Base-by-base conservation (phyloP, 768 basidiomycete genomes). In the Hypholoma fasciculare region DNA sequence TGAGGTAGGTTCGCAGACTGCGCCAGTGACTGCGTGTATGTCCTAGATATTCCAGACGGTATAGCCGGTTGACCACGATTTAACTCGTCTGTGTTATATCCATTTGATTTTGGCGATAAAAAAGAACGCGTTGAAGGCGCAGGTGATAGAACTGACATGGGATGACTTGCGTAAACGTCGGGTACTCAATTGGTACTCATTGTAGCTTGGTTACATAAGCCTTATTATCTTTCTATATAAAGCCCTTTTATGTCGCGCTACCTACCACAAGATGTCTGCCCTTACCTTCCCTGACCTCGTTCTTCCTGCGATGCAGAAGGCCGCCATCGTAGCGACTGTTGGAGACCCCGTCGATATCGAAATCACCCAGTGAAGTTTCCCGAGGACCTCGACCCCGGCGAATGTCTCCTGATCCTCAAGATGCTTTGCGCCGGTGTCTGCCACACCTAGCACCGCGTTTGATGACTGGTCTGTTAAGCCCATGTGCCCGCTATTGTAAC, bases 291-390 rank as follows among this genome's bases (percentile, higher is more conserved):
- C 23, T 23, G 23, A 23, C 23, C 23, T 23, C 23, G 23, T 23
- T 23, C 23, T 23, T 23, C 23, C 23, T 23, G 23, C 23, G 23
- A 23, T 23, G 23, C 23, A 80, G 42, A 77, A 68, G 13, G 80
- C 76, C 27, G 81, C 81, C 52, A 69, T 82, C 52, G 71, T 82
- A 40, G 63, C 71, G 7, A 57, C 62, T 20, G 65, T 69, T 14
- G 77, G 78, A 30, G 65, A n/a, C 23, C 23, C 23, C 23, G 23
- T 23, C 23, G 23, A 23, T 1, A 23, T 1, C 23, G 23, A 23
- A 23, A 23, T 4, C 23, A 23, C 4, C 23, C 23, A 23, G 23
- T 23, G 23, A 23, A 23, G 23, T 23, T 23, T 23, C 4, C 2
- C 23, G 23, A 23, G 23, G 23, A 23, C 23, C 23, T 23, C 23